These are phyloP conservation scores for Carex pumila DNA, from an alignment of 176 grass and related monocot genomes.

Conservation along the genomic window DNA sequence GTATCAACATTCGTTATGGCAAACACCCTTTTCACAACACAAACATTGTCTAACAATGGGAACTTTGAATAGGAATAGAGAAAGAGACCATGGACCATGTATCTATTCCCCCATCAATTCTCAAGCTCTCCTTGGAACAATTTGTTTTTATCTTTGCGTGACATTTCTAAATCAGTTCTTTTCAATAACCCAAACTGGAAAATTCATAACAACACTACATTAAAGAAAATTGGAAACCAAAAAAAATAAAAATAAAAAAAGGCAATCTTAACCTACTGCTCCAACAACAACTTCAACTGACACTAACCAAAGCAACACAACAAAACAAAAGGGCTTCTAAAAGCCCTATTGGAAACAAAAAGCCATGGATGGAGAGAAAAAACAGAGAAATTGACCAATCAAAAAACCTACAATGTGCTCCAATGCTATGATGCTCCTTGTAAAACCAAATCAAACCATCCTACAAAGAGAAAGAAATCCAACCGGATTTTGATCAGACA, in stretches of 20 bases:
- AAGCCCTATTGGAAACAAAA: conserved; percentile 47
- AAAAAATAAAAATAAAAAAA: background rate
- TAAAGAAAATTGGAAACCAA: conserved; percentile 11
- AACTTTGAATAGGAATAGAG: background rate
- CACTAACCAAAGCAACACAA: conserved; percentile 42
- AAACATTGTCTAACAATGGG: background rate
- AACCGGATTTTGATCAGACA: conserved; percentile 11
- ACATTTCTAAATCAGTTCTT: conserved; percentile 19
- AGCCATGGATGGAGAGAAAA: conserved; percentile 33
- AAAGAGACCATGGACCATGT: background rate
- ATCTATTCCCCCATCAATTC: conserved; percentile 15
- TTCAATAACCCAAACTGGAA: conserved; percentile 19
- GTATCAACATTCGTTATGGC: conserved; percentile 22
- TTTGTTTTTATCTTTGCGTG: conserved; percentile 11
- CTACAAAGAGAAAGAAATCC: conserved; percentile 10
- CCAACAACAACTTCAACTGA: conserved; percentile 34
- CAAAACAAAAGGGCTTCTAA: conserved; percentile 19
- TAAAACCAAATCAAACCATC: conserved; percentile 18
- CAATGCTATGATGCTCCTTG: conserved; percentile 4
- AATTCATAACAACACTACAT: conserved; percentile 24
- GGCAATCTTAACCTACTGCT: conserved; percentile 27
- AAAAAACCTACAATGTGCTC: conserved; percentile 20
- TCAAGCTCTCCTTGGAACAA: conserved; percentile 11
- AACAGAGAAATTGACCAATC: conserved; percentile 40
- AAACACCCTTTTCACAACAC: conserved; percentile 6